A percentile compares a stretch with the other conserved stretches of the same genome.
phyloP scores from a whole-genome alignment of 306 rosid species.

The Lupinus albus region DNA sequence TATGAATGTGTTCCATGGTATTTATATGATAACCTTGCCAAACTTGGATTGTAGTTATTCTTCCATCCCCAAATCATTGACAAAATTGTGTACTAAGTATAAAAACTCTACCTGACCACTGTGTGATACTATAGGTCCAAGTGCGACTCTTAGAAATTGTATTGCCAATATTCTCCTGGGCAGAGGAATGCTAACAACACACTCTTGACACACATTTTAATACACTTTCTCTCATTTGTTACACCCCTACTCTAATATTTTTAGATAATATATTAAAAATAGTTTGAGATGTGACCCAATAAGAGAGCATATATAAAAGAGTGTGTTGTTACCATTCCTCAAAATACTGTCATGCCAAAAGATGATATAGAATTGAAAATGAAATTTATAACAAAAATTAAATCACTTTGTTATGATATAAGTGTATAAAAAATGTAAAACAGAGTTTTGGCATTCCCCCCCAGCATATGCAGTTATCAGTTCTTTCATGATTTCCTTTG shows the following conservation, averaged over 20 bases:
- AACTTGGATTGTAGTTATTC: background rate
- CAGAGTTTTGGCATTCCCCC: background rate
- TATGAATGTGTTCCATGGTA: background rate
- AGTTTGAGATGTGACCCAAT: background rate
- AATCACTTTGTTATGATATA: background rate
- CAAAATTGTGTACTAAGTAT: conserved; percentile 6
- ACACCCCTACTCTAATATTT: background rate
- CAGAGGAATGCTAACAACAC: background rate
- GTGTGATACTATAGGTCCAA: background rate
- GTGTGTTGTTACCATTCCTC: background rate
- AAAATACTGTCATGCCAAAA: background rate
- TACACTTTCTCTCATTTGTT: background rate
- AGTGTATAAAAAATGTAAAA: background rate
- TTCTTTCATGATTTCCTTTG: too few species aligned
- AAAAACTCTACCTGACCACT: background rate
- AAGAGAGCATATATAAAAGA: background rate
- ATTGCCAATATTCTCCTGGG: background rate
- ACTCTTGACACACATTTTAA: background rate
- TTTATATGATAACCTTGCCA: background rate
- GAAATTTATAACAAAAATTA: background rate
- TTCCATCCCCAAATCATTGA: background rate
- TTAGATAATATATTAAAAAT: too few species aligned
- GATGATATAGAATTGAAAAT: conserved; percentile 1
- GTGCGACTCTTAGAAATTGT: background rate
- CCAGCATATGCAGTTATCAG: too few species aligned